Base-by-base conservation (phyloP, 1,139 yeast species). In the Trichomonascaceae sp. region DNA sequence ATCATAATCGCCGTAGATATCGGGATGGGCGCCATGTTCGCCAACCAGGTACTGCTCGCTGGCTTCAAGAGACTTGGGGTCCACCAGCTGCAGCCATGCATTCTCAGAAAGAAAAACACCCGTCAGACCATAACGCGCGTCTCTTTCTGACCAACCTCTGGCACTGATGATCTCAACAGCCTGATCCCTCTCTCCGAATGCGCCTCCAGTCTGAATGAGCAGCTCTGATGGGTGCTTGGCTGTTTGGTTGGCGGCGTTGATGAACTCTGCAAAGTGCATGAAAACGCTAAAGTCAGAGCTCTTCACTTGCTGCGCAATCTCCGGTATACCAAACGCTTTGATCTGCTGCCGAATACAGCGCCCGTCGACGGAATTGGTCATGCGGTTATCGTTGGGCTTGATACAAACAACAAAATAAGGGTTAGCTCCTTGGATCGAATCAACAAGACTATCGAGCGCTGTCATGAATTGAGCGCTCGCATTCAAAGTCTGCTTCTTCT, bases 291-390 rank as follows among this genome's bases (percentile, higher is more conserved):
- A 56, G 36, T 62, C 65, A 9, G 59, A 56, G 17, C 43, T 43
- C 37, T 57, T 57, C 13, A 60, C 60, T 2, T 62, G 51, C 25
- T 50, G 48, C 3, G 65, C 62, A 28, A 62, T 48, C 37, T 61
- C 66, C 4, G 65, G 60, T 14, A 62, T 44, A 6, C 65, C 64
- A 32, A 60, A 50, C 2, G 65, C 64, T 31, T 56, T 52, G 17
- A 60, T 52, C 39, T 61, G 66, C 41, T 61, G 64, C 15, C 64
- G 48, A 9, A 61, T 63, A 38, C 65, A 60, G 14, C 65, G 48
- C 3, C 64, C 64, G 35, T 61, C 66, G 35, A 62, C 50, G 13
- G 60, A 56, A 5, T 55, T 51, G 2, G 59, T 45, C 9, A 59
- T 44, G 11, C 58, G 46, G 30, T 60, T 54, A 34, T 61, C 66